Base-by-base conservation (phyloP, 805 yeast species). In the Teunomyces atbi region DNA sequence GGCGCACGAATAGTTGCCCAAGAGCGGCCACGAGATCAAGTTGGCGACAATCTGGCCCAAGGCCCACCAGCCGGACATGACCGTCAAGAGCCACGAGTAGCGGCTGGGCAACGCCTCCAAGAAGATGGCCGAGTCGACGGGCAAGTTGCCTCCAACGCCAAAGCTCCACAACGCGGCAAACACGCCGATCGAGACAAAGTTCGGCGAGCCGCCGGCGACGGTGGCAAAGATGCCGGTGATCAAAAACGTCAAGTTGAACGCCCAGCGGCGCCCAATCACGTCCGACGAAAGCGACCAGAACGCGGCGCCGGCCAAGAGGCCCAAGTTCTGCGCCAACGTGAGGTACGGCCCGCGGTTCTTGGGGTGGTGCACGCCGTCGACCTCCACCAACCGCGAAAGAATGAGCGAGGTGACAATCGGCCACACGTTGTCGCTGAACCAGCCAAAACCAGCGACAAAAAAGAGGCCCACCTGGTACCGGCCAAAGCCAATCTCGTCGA, bases 11-110 rank as follows among this genome's bases (percentile, higher is more conserved):
- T 64, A 69, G 51, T 76, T 71, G 12, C 81, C 71, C 38, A 82
- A 62, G 43, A 78, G 73, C 0, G 78, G 84, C 84, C 84, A 81
- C 6, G 82, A 74, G 26, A 79, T 55, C 23, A 79, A 62, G 29
- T 69, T 68, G 13, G 82, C 76, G 37, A 81, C 62, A 1, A 81
- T 71, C 58, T 81, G 85, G 15, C 85, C 86, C 33, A 81, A 66
- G 38, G 84, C 82, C 86, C 86, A 81, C 79, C 56, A 57, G 6
- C 47, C 38, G 19, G 58, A 54, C 56, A 57, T 53, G 26, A 55
- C 52, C 4, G 60, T 58, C 48, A 59, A 56, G 19, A 59, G 52
- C 64, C 64, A 59, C 30, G 58, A 58, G 39, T 59, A 55, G 12
- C 46, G 49, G 6, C 54, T 45, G 3, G 63, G 63, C 10, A 60